Evolutionary conservation across 2,329 filamentous ascomycete species (phyloP).

Genomic region (Byssochlamys sp.): DNA sequence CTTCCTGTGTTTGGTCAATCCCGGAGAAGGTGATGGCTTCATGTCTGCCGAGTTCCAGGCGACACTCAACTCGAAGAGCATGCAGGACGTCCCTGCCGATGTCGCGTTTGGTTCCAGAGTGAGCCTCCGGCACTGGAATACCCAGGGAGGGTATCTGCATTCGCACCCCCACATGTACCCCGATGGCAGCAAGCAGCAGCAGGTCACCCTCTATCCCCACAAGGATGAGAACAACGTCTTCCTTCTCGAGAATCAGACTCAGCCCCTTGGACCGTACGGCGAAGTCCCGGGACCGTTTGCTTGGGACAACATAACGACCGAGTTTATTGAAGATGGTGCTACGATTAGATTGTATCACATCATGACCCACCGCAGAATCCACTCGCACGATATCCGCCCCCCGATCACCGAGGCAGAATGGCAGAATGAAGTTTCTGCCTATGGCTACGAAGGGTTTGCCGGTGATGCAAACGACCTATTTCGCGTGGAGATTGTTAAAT

Average conservation of each 20-base stretch:
- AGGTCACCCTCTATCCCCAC: slow-evolving; percentile 95
- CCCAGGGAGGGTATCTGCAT: slow-evolving; percentile 93
- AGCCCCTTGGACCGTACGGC: slow-evolving; percentile 68
- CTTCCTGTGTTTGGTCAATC: slow-evolving; percentile 85
- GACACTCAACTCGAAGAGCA: slow-evolving; percentile 88
- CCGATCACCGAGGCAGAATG: slow-evolving; percentile 80
- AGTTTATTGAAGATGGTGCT: slow-evolving; percentile 67
- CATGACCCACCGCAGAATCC: slow-evolving; percentile 75
- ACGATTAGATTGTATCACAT: slow-evolving; percentile 75
- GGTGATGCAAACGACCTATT: slow-evolving; percentile 96
- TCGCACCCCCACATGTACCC: slow-evolving; percentile 97
- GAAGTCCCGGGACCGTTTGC: slow-evolving; percentile 71
- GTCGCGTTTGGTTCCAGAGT: slow-evolving; percentile 81
- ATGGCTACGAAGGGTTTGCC: slow-evolving; percentile 92
- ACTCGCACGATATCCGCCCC: slow-evolving; percentile 84
- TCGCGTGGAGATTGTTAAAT: slow-evolving; percentile 87
- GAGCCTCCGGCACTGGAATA: slow-evolving; percentile 84
- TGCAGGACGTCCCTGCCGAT: slow-evolving; percentile 90
- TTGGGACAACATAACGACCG: slow-evolving; percentile 66
- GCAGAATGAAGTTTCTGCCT: slow-evolving; percentile 94
- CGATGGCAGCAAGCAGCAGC: slow-evolving; percentile 92
- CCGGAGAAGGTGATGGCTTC: slow-evolving; percentile 94
- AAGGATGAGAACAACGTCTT: slow-evolving; percentile 98
- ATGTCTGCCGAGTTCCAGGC: slow-evolving; percentile 99
- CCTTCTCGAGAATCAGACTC: slow-evolving; percentile 90